A percentile compares a stretch with the other conserved stretches of the same genome.
These are phyloP conservation scores for Pythium aristosporum DNA, from an alignment of 352 stramenopile genomes.

Conservation along the genomic window DNA sequence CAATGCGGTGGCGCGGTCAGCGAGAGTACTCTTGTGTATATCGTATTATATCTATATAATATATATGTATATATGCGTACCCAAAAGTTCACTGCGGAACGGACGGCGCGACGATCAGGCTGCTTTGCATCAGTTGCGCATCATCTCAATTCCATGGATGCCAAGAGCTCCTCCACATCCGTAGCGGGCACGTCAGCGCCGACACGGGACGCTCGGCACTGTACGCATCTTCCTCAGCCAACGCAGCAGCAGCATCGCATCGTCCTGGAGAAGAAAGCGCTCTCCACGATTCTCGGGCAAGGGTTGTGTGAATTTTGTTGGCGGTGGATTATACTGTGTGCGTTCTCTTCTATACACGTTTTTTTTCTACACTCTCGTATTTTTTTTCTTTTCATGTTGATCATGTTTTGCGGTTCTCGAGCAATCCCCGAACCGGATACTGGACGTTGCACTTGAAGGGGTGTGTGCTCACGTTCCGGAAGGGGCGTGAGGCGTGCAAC, in stretches of 20 bases:
- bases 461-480: conserved; percentile 1
- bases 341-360: background rate
- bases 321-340: background rate
- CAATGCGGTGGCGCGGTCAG: background rate
- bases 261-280: background rate
- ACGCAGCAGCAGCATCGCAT: background rate
- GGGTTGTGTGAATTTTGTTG: background rate
- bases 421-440: conserved; percentile 3
- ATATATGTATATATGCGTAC: too few species aligned
- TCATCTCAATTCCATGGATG: background rate
- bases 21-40: background rate
- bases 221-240: background rate
- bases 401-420: background rate
- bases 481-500: conserved; percentile 5
- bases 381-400: background rate
- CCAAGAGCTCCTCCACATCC: background rate
- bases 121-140: background rate
- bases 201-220: background rate
- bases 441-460: conserved; percentile 27
- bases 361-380: background rate
- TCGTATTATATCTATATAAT: too few species aligned
- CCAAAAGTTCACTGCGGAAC: background rate
- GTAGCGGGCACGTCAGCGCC: background rate
- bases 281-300: background rate
- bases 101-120: background rate